phyloP scores from a whole-genome alignment of 306 rosid species.

The Lathyrus oleraceus region DNA sequence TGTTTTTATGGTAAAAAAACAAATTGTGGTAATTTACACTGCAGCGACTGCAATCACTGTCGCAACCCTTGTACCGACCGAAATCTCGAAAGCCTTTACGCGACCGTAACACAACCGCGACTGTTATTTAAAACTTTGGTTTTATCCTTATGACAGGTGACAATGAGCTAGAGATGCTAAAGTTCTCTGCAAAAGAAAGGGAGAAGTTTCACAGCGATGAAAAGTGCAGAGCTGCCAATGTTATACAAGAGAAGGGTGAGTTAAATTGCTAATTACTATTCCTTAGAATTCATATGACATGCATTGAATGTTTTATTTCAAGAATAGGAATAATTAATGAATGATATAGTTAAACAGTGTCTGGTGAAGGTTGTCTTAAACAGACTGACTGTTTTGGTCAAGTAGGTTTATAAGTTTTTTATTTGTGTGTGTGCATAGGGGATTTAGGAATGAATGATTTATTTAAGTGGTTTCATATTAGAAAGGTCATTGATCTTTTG shows the following conservation, averaged over 20 bases:
- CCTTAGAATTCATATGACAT: slow-evolving; percentile 21
- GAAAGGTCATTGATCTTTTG: not conserved
- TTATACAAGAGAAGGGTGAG: slow-evolving; percentile 70
- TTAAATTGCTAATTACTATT: slow-evolving; percentile 13
- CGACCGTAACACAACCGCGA: too few species aligned
- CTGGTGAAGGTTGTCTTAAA: slow-evolving; percentile 3
- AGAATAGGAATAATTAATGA: slow-evolving; percentile 23
- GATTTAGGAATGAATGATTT: not conserved
- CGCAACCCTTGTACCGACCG: too few species aligned
- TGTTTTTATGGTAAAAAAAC: too few species aligned
- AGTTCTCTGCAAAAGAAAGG: slow-evolving; percentile 53
- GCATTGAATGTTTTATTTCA: slow-evolving; percentile 28
- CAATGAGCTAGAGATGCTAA: slow-evolving; percentile 62
- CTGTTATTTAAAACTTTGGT: not conserved
- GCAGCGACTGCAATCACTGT: too few species aligned
- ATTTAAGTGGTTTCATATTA: not conserved
- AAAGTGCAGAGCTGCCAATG: slow-evolving; percentile 50
- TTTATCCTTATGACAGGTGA: slow-evolving; percentile 55
- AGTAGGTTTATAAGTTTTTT: not conserved
- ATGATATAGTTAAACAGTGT: not conserved
- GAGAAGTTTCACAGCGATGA: slow-evolving; percentile 60
- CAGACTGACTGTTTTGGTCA: not conserved
- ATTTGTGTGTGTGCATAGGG: not conserved
- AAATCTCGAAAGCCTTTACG: too few species aligned
- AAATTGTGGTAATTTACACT: too few species aligned